Base-by-base conservation (phyloP, 805 yeast genomes). In the Ogataea glucozyma region DNA sequence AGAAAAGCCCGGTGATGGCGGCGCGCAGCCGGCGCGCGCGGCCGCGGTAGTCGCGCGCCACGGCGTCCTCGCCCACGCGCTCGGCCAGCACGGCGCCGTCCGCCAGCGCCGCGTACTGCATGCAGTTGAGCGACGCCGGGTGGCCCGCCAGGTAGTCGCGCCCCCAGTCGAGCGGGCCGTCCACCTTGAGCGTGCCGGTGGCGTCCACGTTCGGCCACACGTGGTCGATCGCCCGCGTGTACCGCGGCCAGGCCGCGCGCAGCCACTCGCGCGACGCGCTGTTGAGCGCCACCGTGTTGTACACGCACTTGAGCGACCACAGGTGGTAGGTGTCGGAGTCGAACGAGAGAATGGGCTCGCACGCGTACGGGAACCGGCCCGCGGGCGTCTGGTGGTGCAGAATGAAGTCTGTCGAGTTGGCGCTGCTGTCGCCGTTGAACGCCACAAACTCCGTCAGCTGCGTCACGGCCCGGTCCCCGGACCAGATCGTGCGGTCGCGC, bases 141-240 rank as follows among this genome's bases (percentile, higher is more conserved):
- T 34, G 38, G 6, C 38, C 38, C n/a, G 24, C 22, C 8, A 34
- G 38, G 19, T 34, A 34, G 27, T 34, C 38, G 4, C 38, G 38
- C 7, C 38, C 38, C 38, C 38, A 34, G 21, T 34, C 38, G 9
- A 34, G 14, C 11, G 38, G 29, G 8, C 38, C 38, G 12, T 34
- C 38, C 6, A 34, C 38, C 12, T 34, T 34, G 14, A 34, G 13
- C 4, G 20, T 18, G 9, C 38, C 38, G 8, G 38, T 34, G 9
- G 22, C 30, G 21, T 34, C 38, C 10, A 34, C 16, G 11, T 34
- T 23, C 8, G 21, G 22, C 38, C 27, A 23, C 4, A 34, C 24
- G 21, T 23, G 14, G 16, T 34, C 38, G 13, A 34, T 23, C 17
- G 22, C 38, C 20, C 24, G 22, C 16, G 17, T 16, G 29, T 34